phyloP scores from a whole-genome alignment of 305 asterid genomes.

The Petunia hybrid region DNA sequence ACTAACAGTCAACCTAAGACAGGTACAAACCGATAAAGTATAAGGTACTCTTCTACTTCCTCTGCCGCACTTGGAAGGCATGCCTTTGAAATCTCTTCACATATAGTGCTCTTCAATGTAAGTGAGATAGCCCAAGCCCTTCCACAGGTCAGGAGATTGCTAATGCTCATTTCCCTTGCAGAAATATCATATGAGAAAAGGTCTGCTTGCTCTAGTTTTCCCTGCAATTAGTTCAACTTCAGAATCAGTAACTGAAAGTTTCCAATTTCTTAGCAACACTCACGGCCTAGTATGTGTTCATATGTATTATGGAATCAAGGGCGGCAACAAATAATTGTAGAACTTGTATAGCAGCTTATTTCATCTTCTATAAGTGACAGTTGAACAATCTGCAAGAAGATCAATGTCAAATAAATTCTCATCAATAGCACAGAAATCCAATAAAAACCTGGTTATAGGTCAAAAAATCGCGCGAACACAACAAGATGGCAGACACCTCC shows the following conservation, averaged over 20 bases:
- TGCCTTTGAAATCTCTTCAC: slow-evolving; percentile 69
- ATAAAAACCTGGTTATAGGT: not conserved
- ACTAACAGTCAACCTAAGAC: not conserved
- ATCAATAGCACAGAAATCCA: not conserved
- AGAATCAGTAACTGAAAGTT: slow-evolving; percentile 21
- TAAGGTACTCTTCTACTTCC: slow-evolving; percentile 53
- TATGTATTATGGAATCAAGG: not conserved
- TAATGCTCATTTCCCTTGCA: slow-evolving; percentile 42
- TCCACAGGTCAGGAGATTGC: slow-evolving; percentile 71
- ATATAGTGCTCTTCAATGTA: slow-evolving; percentile 59
- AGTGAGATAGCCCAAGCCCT: slow-evolving; percentile 95
- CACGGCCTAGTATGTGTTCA: not conserved
- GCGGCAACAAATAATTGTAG: not conserved
- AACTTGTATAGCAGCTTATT: slow-evolving; percentile 4
- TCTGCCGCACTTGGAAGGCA: slow-evolving; percentile 66
- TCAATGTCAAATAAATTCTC: not conserved
- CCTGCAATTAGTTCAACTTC: slow-evolving; percentile 57
- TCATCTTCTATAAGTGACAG: not conserved
- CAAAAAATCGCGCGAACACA: no score
- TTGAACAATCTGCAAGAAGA: not conserved
- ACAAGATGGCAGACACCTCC: no score
- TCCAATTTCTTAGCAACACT: not conserved
- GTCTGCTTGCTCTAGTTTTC: slow-evolving; percentile 57
- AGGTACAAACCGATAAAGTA: slow-evolving; percentile 69
- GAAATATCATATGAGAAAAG: slow-evolving; percentile 55